These are phyloP conservation scores for Ascochyta fabae DNA, from an alignment of 2,329 filamentous ascomycete genomes.

Conservation along the genomic window DNA sequence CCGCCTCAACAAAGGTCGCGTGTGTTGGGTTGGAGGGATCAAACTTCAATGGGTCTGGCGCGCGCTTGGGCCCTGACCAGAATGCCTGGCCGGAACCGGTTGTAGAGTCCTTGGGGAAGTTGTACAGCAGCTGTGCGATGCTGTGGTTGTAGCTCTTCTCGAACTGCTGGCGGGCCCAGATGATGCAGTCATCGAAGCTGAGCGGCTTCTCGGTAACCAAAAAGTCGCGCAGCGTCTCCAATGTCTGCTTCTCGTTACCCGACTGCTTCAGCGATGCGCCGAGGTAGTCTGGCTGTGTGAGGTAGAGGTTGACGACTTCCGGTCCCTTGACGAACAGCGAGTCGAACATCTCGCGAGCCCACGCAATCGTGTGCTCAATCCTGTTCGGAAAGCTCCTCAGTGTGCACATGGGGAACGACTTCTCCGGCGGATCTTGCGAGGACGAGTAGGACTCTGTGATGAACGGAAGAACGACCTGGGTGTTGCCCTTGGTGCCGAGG, in stretches of 20 bases:
- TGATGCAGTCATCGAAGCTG: constrained; percentile 94
- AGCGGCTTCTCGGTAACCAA: constrained; percentile 90
- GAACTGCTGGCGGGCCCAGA: constrained; percentile 92
- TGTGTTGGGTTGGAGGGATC: constrained; percentile 84
- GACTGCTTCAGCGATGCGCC: constrained; percentile 87
- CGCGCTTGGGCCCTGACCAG: constrained; percentile 98
- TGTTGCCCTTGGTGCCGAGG: constrained; percentile 98
- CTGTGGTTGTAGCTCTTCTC: constrained; percentile 97
- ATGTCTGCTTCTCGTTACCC: constrained; percentile 90
- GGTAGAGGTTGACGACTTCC: constrained; percentile 91
- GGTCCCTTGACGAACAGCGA: constrained; percentile 91
- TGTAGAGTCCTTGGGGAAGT: constrained; percentile 92
- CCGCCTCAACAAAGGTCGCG: constrained; percentile 84
- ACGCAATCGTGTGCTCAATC: constrained; percentile 98
- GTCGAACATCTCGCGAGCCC: constrained; percentile 96
- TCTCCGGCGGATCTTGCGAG: constrained; percentile 96
- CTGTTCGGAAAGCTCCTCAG: constrained; percentile 96
- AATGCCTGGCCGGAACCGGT: constrained; percentile 90
- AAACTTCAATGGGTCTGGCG: constrained; percentile 89
- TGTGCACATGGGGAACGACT: constrained; percentile 99
- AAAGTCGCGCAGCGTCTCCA: constrained; percentile 89
- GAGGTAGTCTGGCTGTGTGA: constrained; percentile 90
- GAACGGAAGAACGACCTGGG: constrained; percentile 88
- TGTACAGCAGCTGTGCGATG: constrained; percentile 92
- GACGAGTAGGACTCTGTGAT: constrained; percentile 97